These are phyloP conservation scores for Blastocystis sp. DNA, from an alignment of 352 stramenopile species.

Conservation along the genomic window DNA sequence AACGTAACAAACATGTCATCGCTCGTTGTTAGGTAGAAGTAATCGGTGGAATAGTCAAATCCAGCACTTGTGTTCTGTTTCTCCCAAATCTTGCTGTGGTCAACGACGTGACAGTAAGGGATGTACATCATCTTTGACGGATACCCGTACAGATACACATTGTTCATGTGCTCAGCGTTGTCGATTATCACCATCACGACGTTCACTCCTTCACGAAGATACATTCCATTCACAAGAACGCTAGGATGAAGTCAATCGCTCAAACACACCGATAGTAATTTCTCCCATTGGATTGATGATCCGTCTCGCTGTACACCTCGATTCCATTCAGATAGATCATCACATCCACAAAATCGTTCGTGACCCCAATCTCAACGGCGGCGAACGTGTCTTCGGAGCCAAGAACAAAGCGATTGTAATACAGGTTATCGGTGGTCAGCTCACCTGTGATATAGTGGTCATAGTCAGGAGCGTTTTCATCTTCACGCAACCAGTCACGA, in stretches of 20 bases:
- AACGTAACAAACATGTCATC: not conserved
- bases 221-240: not conserved
- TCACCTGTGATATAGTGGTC: not conserved
- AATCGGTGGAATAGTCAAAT: slow-evolving; percentile 34
- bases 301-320: not conserved
- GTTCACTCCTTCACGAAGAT: not conserved
- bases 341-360: slow-evolving; percentile 16
- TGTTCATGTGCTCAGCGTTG: not conserved
- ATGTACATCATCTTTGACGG: slow-evolving; percentile 9
- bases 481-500: not conserved
- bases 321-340: slow-evolving; percentile 1
- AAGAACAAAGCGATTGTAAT: slow-evolving; percentile 17
- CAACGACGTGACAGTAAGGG: not conserved
- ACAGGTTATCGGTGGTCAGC: not conserved
- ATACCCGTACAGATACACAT: slow-evolving; percentile 46
- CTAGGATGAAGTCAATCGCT: not conserved
- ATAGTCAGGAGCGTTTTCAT: slow-evolving; percentile 31
- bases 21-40: not conserved
- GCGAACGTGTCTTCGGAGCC: not conserved
- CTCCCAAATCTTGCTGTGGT: not conserved
- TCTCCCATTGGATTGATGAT: not conserved
- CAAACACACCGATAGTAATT: not conserved
- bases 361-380: slow-evolving; percentile 34
- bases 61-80: not conserved
- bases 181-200: not conserved